Evolutionary conservation across 2,329 filamentous ascomycete species (phyloP).

Genomic region (Neoscytalidium dimidiatum): DNA sequence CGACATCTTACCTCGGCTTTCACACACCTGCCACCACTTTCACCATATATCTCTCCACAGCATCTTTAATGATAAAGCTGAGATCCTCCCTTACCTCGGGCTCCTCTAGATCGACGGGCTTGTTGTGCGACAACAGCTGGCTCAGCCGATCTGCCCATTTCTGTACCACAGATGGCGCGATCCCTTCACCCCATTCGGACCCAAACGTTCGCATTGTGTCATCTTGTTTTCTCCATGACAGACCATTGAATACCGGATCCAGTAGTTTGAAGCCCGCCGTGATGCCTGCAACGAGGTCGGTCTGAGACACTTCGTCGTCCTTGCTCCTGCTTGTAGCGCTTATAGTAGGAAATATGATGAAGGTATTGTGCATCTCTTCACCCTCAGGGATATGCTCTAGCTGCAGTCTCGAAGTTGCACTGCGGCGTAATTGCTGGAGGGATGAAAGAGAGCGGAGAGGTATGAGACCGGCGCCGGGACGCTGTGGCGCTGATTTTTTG

Average conservation of each 20-base stretch:
- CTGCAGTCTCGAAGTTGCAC: conserved; percentile 37
- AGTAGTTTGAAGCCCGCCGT: not conserved
- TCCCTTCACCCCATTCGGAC: not conserved
- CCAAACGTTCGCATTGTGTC: not conserved
- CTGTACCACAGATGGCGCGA: not conserved
- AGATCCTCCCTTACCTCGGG: not conserved
- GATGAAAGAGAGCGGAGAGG: conserved; percentile 17
- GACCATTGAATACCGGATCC: not conserved
- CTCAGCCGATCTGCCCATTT: not conserved
- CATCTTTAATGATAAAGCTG: not conserved
- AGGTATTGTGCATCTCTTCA: conserved; percentile 29
- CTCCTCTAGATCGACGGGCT: not conserved
- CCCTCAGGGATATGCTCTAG: conserved; percentile 40
- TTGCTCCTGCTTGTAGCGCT: not conserved
- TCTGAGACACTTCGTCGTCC: not conserved
- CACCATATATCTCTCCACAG: not conserved
- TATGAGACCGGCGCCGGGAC: not conserved
- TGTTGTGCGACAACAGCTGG: not conserved
- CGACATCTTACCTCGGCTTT: not conserved
- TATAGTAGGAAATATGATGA: not conserved
- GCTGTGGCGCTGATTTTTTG: not conserved
- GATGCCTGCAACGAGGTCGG: not conserved
- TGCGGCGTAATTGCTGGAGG: conserved; percentile 24
- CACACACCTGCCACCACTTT: not conserved
- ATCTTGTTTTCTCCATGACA: not conserved